Evolutionary conservation across 169 alveolate genomes (phyloP).

Genomic region (Sarcocystis neurona): DNA sequence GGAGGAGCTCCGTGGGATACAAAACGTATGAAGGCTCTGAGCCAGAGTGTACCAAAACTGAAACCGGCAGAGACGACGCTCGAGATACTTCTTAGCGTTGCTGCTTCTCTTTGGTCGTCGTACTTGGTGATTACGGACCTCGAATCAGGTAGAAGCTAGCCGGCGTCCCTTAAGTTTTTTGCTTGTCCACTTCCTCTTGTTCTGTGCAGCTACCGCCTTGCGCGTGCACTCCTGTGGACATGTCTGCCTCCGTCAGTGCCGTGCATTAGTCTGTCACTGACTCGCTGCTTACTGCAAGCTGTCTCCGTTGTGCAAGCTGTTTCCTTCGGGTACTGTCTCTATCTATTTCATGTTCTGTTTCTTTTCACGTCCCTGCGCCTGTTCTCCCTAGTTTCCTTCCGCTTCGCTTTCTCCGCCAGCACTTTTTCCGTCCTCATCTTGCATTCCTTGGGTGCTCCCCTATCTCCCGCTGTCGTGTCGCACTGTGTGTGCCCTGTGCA

Average conservation of each 20-base stretch:
- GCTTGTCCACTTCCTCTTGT: not conserved
- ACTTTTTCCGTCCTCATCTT: not conserved
- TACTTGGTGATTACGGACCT: not conserved
- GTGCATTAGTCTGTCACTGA: too few species aligned
- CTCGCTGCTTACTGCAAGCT: too few species aligned
- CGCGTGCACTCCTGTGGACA: too few species aligned
- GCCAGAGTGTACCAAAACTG: not conserved
- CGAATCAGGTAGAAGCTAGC: not conserved
- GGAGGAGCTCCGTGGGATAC: not conserved
- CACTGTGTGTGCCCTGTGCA: not conserved
- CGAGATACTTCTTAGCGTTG: not conserved
- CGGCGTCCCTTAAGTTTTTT: not conserved
- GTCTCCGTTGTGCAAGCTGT: too few species aligned
- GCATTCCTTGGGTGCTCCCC: not conserved
- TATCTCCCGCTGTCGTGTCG: not conserved
- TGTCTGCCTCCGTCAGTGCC: too few species aligned
- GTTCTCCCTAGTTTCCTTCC: not conserved
- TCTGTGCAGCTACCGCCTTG: not conserved
- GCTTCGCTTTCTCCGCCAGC: not conserved
- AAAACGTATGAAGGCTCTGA: not conserved
- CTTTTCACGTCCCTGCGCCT: not conserved
- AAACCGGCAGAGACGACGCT: not conserved
- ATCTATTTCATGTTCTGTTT: too few species aligned
- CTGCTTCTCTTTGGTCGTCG: conserved; percentile 1
- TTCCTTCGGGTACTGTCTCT: too few species aligned